Base-by-base conservation (phyloP, 2,329 filamentous ascomycete genomes). In the Clonostachys rhizophaga region DNA sequence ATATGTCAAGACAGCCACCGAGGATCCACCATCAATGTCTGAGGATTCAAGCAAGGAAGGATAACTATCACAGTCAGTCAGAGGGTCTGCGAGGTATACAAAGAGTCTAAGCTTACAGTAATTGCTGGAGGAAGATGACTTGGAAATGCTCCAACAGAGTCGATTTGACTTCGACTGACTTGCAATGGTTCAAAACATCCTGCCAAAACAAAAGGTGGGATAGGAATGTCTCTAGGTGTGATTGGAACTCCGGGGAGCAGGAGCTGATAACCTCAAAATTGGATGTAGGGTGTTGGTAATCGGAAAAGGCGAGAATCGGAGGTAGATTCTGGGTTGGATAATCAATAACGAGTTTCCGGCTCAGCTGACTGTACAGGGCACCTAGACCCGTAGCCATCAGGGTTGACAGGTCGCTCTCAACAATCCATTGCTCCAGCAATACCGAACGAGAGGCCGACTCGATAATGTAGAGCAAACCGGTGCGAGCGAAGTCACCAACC, bases 171-270 rank as follows among this genome's bases (percentile, higher is more conserved):
- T 97, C 92, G 2, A 84, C 76, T 5, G 92, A 97, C 58, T 85
- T 84, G 70, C 94, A 99, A 66, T 97, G 92, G 63, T 97, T 94
- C 50, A 99, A 74, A 34, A 96, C 91, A 64, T 99, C 94, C 68
- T 99, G 94, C 94, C 94, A 99, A 62, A 99, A 99, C 6, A 95
- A 75, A 43, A 99, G 77, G 61, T 97, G 95, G 1, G 94, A 96
- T 40, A 99, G 76, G 59, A 99, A 99, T 0, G 91, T 95, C 47
- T 92, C 85, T 59, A 97, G 81, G 57, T 96, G 89, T n/a, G 83
- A 79, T 58, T 89, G 87, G 52, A 95, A 91, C 49, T 90, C 83
- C 1, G 79, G 72, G 4, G 86, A 84, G 62, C 87, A 85, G 43
- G 89, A 84, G 67, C 82, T 84, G 57, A 90, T 81, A 54, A 91